Percentiles rank a stretch among this genome's conserved stretches.
phyloP scores from a whole-genome alignment of 2,329 filamentous ascomycete species.

The Metarhizium robertsii region DNA sequence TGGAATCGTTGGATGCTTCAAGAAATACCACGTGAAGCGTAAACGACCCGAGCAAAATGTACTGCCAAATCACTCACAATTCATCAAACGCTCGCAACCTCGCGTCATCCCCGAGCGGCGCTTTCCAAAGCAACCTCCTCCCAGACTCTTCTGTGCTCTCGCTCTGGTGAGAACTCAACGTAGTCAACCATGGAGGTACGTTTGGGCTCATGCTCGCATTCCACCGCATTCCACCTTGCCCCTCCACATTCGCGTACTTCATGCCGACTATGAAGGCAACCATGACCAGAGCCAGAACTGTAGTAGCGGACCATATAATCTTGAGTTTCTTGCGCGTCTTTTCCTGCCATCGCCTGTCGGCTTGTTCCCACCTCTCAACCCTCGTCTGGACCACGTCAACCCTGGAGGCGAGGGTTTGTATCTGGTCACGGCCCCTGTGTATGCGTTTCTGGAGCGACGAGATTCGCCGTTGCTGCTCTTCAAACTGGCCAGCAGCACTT shows the following conservation, averaged over 20 bases:
- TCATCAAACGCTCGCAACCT: conserved; percentile 36
- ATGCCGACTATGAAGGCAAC: conserved; percentile 31
- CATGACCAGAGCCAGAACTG: conserved; percentile 36
- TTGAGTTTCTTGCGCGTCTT: conserved; percentile 54
- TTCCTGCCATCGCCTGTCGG: conserved; percentile 60
- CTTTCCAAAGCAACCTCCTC: conserved; percentile 17
- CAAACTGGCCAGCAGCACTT: conserved; percentile 50
- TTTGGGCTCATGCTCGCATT: conserved; percentile 5
- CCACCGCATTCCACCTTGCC: conserved; percentile 2
- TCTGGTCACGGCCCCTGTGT: conserved; percentile 46
- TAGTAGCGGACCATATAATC: conserved; percentile 53
- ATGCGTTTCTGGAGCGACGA: conserved; percentile 53
- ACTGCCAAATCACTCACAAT: conserved; percentile 22
- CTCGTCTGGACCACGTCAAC: conserved; percentile 54
- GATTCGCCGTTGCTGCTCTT: conserved; percentile 56
- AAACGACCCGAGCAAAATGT: too few relatives aligned
- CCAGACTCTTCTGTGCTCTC: conserved; percentile 10
- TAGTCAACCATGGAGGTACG: conserved; percentile 5
- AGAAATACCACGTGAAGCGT: too few relatives aligned
- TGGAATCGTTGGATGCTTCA: too few relatives aligned
- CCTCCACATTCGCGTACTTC: conserved; percentile 11
- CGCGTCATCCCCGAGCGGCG: conserved; percentile 21
- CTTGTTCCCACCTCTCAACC: conserved; percentile 58
- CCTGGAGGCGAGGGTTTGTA: conserved; percentile 49
- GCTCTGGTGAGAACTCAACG: conserved; percentile 10